A percentile compares a stretch with the other conserved stretches of the same genome.
These are phyloP conservation scores for Seminavis robusta DNA, from an alignment of 108 stramenopile genomes.

Conservation along the genomic window DNA sequence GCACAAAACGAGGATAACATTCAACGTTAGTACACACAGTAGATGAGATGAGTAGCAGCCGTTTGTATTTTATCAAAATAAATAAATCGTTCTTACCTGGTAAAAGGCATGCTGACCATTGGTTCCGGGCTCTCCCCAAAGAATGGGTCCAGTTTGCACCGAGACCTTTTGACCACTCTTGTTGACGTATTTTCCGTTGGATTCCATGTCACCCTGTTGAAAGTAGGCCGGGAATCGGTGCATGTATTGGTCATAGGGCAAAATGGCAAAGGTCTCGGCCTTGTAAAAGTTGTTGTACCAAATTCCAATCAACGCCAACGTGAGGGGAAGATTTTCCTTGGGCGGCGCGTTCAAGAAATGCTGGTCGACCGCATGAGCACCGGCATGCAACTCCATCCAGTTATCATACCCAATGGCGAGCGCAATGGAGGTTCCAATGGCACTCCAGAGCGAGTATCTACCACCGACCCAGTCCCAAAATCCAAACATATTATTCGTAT, in stretches of 20 bases:
- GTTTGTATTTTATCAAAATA: too few species aligned
- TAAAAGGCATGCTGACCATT: conserved; percentile 99
- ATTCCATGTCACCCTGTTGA: conserved; percentile 99
- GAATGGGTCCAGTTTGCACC: conserved; percentile 76
- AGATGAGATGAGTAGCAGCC: too few species aligned
- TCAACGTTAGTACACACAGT: too few species aligned
- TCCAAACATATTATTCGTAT: conserved; percentile 94
- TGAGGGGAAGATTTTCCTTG: conserved; percentile 91
- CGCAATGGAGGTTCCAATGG: conserved; percentile 89
- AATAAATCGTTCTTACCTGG: too few species aligned
- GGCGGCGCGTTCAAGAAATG: conserved; percentile 93
- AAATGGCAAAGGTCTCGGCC: conserved; percentile 84
- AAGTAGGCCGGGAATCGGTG: conserved; percentile 96
- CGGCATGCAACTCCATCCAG: conserved; percentile 91
- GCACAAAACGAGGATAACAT: too few species aligned
- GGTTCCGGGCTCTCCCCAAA: conserved; percentile 97
- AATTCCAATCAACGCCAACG: conserved; percentile 93
- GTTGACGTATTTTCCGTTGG: conserved; percentile 94
- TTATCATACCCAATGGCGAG: conserved; percentile 90
- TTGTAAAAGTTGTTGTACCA: conserved; percentile 99
- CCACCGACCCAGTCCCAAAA: conserved; percentile 99
- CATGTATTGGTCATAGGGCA: conserved; percentile 97
- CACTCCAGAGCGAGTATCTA: conserved; percentile 87
- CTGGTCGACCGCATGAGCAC: conserved; percentile 96
- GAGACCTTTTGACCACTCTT: conserved; percentile 57